Percentiles rank a stretch among this genome's conserved stretches.
Conservation (phyloP, 768 basidiomycete species). For the Rhizopogon sp. region DNA sequence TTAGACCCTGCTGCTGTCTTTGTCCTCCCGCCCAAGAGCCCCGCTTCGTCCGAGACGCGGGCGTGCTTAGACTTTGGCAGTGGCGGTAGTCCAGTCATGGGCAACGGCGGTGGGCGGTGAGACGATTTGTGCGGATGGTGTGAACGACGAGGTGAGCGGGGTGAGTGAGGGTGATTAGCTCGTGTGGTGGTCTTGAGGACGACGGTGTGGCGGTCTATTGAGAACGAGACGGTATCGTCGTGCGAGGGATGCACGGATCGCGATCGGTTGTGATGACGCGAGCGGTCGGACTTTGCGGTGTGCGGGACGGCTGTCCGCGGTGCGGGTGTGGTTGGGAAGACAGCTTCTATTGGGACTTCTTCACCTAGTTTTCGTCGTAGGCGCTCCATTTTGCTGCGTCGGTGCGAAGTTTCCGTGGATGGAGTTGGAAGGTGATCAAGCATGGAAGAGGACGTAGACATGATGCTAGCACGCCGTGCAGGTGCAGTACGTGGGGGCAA, state of each 20-base stretch:
- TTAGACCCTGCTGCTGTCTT: slow-evolving; percentile 19
- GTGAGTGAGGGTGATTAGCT: slow-evolving; percentile 10
- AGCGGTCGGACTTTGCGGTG: neutral
- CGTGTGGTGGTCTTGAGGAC: slow-evolving; percentile 13
- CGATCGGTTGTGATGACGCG: slow-evolving; percentile 3
- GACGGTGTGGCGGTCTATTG: slow-evolving; percentile 21
- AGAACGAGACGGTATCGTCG: slow-evolving; percentile 20
- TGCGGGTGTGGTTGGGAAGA: slow-evolving; percentile 39
- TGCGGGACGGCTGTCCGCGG: slow-evolving; percentile 8
- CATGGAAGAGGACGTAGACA: slow-evolving; percentile 13
- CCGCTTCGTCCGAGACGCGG: slow-evolving; percentile 8
- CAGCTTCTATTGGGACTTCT: slow-evolving; percentile 54
- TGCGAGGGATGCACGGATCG: slow-evolving; percentile 2
- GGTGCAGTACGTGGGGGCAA: slow-evolving; percentile 7
- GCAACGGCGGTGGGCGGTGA: slow-evolving; percentile 18
- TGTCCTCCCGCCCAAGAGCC: slow-evolving; percentile 16
- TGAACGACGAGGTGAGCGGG: slow-evolving; percentile 2
- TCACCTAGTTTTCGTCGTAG: slow-evolving; percentile 59
- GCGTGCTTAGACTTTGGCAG: slow-evolving; percentile 17
- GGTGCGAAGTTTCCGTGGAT: slow-evolving; percentile 30
- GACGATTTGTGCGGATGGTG: slow-evolving; percentile 15
- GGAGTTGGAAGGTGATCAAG: slow-evolving; percentile 24
- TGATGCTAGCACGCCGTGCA: slow-evolving; percentile 14
- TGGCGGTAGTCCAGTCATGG: slow-evolving; percentile 17
- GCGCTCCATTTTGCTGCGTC: slow-evolving; percentile 59